Conservation (phyloP, 2,329 filamentous ascomycete species). For the Colletotrichum orchidophilum region DNA sequence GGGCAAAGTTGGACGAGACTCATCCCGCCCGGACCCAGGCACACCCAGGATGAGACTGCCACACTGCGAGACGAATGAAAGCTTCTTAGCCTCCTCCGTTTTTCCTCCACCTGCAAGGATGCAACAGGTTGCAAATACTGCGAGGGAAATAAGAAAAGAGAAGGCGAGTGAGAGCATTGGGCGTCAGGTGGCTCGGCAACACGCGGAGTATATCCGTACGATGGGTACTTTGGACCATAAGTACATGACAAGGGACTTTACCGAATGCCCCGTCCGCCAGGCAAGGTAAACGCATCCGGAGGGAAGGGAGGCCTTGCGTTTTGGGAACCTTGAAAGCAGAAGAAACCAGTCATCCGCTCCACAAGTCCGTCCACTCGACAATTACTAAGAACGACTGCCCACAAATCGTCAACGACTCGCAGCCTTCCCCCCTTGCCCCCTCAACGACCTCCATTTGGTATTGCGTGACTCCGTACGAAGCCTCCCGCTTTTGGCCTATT, state of each 20-base stretch:
- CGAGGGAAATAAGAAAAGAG: background rate
- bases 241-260: background rate
- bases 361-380: background rate
- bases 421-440: background rate
- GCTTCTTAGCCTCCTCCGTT: background rate
- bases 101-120: background rate
- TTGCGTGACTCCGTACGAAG: background rate
- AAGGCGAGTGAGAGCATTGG: background rate
- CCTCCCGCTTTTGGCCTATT: background rate
- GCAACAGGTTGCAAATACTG: background rate
- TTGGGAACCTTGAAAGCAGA: background rate
- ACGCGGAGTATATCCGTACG: background rate
- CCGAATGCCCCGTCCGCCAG: background rate
- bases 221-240: background rate
- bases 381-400: background rate
- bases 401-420: background rate
- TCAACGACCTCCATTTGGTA: background rate
- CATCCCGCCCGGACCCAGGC: slow-evolving; percentile 16
- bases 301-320: background rate
- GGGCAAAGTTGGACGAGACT: slow-evolving; percentile 11
- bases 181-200: background rate
- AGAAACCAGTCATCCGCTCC: background rate
- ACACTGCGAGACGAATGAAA: background rate
- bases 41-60: background rate
- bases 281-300: background rate